phyloP scores from a whole-genome alignment of 176 grass and related monocot species.

The Melocanna baccifera region DNA sequence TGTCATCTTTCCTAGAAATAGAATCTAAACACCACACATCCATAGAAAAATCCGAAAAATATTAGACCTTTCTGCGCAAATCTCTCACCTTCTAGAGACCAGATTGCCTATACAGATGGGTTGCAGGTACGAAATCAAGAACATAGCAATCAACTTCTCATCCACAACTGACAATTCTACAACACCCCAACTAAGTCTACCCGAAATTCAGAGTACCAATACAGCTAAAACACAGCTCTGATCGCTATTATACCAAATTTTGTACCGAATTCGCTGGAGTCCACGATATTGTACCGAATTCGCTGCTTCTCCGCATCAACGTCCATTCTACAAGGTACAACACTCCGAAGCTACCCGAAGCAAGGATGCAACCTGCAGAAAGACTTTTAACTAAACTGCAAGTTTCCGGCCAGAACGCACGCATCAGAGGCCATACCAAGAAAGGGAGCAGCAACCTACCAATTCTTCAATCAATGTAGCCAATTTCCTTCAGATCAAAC shows the following conservation, averaged over 20 bases:
- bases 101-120: neutral
- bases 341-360: neutral
- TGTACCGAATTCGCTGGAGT: too few species aligned
- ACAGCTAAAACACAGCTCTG: constrained; percentile 1
- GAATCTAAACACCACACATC: neutral
- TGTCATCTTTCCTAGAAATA: neutral
- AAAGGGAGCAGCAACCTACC: neutral
- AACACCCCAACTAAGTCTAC: neutral
- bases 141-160: neutral
- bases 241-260: neutral
- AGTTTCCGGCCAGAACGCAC: neutral
- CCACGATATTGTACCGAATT: neutral
- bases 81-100: neutral
- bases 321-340: neutral
- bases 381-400: neutral
- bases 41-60: neutral
- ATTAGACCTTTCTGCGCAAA: neutral
- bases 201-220: neutral
- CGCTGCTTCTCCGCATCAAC: neutral
- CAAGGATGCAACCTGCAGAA: neutral
- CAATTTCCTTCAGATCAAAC: constrained; percentile 25
- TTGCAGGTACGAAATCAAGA: constrained; percentile 11
- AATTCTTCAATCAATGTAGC: neutral
- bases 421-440: neutral
- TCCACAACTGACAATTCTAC: neutral